phyloP scores from a whole-genome alignment of 1,284 basidiomycete species.

The Volvariella volvacea region DNA sequence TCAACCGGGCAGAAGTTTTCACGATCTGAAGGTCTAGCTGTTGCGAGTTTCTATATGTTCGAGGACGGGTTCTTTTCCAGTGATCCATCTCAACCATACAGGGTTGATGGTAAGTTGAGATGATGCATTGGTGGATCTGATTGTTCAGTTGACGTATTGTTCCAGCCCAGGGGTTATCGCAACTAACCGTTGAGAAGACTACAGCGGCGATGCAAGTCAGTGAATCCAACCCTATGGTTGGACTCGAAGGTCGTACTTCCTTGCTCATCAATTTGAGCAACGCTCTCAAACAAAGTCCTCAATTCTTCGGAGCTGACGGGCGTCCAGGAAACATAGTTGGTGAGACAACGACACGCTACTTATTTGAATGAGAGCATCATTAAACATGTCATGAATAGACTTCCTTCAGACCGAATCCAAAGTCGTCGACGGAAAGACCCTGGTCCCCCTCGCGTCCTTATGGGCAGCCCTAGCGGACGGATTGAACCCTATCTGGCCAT shows the following conservation, averaged over 20 bases:
- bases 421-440: constrained; percentile 26
- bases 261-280: constrained; percentile 69
- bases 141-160: background rate
- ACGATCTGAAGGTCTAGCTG: constrained; percentile 87
- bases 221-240: constrained; percentile 79
- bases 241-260: constrained; percentile 79
- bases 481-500: constrained; percentile 87
- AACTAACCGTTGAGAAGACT: constrained; percentile 57
- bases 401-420: constrained; percentile 59
- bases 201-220: constrained; percentile 79
- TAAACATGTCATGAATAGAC: constrained; percentile 34
- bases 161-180: constrained; percentile 65
- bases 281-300: constrained; percentile 58
- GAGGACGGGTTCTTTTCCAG: constrained; percentile 75
- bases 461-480: constrained; percentile 84
- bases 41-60: constrained; percentile 92
- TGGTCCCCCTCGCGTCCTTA: constrained; percentile 60
- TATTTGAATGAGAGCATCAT: background rate
- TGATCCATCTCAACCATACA: constrained; percentile 52
- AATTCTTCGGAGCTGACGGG: constrained; percentile 65
- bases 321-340: constrained; percentile 82
- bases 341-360: constrained; percentile 23
- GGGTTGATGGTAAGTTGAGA: constrained; percentile 69
- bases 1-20: constrained; percentile 53
- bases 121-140: constrained; percentile 6